Evolutionary conservation across 2,329 filamentous ascomycete species (phyloP), one percentile per base, ranked within the genome.

Genomic region (Ophiostoma pallidulum): DNA sequence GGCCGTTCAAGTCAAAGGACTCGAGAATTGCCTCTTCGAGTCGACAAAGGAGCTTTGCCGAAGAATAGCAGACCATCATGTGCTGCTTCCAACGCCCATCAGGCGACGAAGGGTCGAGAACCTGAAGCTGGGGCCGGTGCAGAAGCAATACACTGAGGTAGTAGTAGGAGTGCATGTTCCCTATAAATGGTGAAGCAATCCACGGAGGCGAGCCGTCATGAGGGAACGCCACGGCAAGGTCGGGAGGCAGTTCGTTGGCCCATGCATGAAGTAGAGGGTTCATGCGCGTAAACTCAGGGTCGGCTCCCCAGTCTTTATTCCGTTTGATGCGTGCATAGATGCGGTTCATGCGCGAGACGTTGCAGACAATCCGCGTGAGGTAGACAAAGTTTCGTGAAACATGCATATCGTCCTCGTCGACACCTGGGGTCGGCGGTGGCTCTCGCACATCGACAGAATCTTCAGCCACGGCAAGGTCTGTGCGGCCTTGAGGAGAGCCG

Each of bases 81-180:
- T 94, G 86, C 41, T 82, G 77, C 63, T 87, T 94, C 88, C 90
- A 96, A 50, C 80, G 76, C 4, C 82, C 84, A 44, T 88, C 84
- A 8, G 75, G 67, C 5, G 71, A 65, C 48, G 80, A 84, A 2
- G 84, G 84, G 49, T 90, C 84, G 47, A 90, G 78, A 48, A 86
- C 82, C 12, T 82, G 81, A 33, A 97, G 68, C 59, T 95, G 89
- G 18, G 91, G 90, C 36, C 91, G 78, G 62, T 94, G 84, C 50
- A 94, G 82, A 64, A 97, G 80, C 47, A 97, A 88, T 41, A 91
- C 75, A 13, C 80, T 83, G 16, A 97, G 72, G 56, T 94, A 82
- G 62, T 92, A 90, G 64, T 97, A 94, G 3, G 82, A 84, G 60
- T 95, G 86, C 64, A 95, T 72, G 59, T 95, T 94, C 31, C 87